Base-by-base conservation (phyloP, 345 rosid species). In the Sisymbrium irio region DNA sequence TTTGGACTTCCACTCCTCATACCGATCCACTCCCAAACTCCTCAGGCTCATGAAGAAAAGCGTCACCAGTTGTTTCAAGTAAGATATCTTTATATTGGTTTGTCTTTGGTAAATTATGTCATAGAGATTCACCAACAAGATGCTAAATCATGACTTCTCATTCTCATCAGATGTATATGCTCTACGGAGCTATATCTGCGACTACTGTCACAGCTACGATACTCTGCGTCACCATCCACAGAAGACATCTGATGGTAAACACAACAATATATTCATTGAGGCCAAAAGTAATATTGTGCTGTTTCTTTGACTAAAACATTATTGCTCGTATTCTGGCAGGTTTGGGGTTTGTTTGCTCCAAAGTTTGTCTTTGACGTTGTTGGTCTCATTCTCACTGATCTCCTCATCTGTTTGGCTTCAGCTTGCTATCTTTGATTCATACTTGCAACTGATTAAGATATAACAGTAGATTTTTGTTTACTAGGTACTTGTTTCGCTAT, bases 271-370 rank as follows among this genome's bases (percentile, higher is more conserved):
- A 47, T 57, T 46, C 41, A 71, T 17, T 60, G 49, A 51, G 18
- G 49, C 3, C 32, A 40, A 40, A 14, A 28, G 41, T 46, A 28
- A 1, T 50, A 12, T 55, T 69, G 32, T 62, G 14, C 51, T 47
- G 35, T 55, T 54, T 67, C 33, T 32, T 17, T 56, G 41, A 67
- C 67, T 62, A 62, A 54, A 63, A 61, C 41, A 18, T 35, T 56
- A 18, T 35, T 56, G 50, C 9, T 44, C 19, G 9, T 67, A 44
- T 51, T n/a, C 37, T 81, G 77, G 77, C 96, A 89, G 97, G 98
- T 94, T 18, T 88, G 98, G 98, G 97, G 97, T 46, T 71, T 92
- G 67, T 95, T 95, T 79, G 97, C 97, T 60, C 99, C 97, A 0
- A 89, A 95, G 80, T 87, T 92, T 70, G 99, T 87, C 36, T 95